Base-by-base conservation (phyloP, 1,284 basidiomycete species). In the Hortiboletus rubellus region DNA sequence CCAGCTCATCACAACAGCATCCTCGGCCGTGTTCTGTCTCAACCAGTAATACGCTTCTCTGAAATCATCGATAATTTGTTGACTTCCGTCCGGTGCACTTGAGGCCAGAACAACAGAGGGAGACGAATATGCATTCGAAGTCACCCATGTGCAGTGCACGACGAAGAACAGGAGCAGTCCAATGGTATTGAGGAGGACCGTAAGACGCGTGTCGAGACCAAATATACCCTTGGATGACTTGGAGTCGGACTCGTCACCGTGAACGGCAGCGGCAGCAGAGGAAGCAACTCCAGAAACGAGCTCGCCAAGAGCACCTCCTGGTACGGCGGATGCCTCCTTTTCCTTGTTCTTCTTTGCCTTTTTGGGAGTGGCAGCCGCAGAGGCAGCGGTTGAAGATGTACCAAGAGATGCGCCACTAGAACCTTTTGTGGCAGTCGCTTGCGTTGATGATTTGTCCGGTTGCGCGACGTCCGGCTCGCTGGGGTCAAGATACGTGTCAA, bases 21-120 rank as follows among this genome's bases (percentile, higher is more conserved):
- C 89, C 73, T 93, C 79, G 4, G 89, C 82, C 2, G 97, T 99
- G 78, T 99, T 99, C 76, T 96, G 91, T 56, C 96, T 83, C 52
- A 99, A 77, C 97, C 97, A 99, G 75, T 99, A 98, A 74, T 99
- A 99, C n/a, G 97, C 97, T 78, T 99, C 97, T 59, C 97, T 85
- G 87, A 98, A 99, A 76, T 99, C 97, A 74, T 99, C 97, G 69
- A 99, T 99, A 69, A 99, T 94, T 73, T 95, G 88, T 70, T 93
- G 89, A 56, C 84, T 89, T 22, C 97, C 97, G 68, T 99, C 96
- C 0, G 82, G 79, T 62, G 85, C 87, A 8, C 80, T 77, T 14
- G 92, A 93, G 0, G 96, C 87, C 50, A 99, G 81, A 3, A 99
- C 97, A 60, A 99, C 96, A 30, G 96, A 98, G 1, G 97, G 97